These are phyloP conservation scores for Globisporangium rhizosaccharum DNA, from an alignment of 352 stramenopile genomes.

Conservation along the genomic window DNA sequence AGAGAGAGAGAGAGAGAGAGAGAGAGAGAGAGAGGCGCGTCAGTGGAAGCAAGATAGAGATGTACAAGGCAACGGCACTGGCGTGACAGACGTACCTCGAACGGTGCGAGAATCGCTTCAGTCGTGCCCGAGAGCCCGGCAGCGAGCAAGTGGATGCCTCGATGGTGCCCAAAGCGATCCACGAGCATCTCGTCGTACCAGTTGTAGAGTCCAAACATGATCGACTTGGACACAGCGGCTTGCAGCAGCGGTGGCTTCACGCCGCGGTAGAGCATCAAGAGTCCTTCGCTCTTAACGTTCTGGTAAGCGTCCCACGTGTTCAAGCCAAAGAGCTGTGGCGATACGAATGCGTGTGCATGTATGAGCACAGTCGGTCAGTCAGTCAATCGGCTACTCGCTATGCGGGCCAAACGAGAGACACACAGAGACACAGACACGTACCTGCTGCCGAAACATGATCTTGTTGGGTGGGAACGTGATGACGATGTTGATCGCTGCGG, in stretches of 20 bases:
- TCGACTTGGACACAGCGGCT: slow-evolving; percentile 81
- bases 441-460: slow-evolving; percentile 89
- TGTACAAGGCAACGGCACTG: background rate
- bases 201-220: slow-evolving; percentile 90
- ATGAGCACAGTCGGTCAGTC: too few species aligned
- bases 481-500: slow-evolving; percentile 84
- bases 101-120: slow-evolving; percentile 77
- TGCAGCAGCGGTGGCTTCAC: slow-evolving; percentile 81
- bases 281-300: slow-evolving; percentile 59
- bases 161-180: slow-evolving; percentile 33
- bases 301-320: slow-evolving; percentile 64
- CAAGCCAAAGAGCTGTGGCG: slow-evolving; percentile 57
- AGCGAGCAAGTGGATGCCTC: slow-evolving; percentile 43
- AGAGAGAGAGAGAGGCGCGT: background rate
- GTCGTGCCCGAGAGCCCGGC: slow-evolving; percentile 73
- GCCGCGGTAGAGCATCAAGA: slow-evolving; percentile 74
- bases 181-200: slow-evolving; percentile 69
- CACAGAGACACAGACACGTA: slow-evolving; percentile 16
- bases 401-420: too few species aligned
- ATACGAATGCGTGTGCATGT: background rate
- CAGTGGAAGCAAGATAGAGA: background rate
- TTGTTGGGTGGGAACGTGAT: slow-evolving; percentile 88
- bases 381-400: background rate
- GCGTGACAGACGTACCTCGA: slow-evolving; percentile 50
- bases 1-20: too few species aligned